These are phyloP conservation scores for Starmerella apis DNA, from an alignment of 805 yeast genomes.

Conservation along the genomic window DNA sequence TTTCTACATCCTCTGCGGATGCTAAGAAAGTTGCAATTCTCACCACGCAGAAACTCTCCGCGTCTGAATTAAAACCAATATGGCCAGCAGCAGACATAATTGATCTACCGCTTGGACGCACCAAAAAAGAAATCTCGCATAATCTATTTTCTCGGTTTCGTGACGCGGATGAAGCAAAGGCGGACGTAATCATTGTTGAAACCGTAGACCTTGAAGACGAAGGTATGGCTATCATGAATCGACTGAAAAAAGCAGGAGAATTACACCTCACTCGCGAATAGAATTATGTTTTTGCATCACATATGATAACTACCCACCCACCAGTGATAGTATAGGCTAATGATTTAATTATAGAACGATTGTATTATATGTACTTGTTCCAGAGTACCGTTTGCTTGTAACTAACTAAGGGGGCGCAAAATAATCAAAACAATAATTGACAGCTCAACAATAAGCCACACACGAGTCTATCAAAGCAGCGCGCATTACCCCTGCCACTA, in stretches of 20 bases:
- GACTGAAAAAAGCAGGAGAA: slow-evolving; percentile 72
- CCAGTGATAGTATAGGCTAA: too few species aligned
- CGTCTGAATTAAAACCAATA: slow-evolving; percentile 13
- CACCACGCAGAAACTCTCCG: slow-evolving; percentile 26
- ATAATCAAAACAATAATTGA: too few species aligned
- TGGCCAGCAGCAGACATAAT: slow-evolving; percentile 15
- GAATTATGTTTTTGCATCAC: neutral
- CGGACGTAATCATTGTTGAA: slow-evolving; percentile 70
- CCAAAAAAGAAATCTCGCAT: slow-evolving; percentile 56
- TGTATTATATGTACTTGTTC: too few species aligned
- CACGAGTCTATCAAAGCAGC: too few species aligned
- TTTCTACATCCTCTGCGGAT: neutral
- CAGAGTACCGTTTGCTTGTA: too few species aligned
- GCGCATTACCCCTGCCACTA: too few species aligned
- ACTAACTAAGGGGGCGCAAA: too few species aligned
- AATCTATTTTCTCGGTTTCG: slow-evolving; percentile 65
- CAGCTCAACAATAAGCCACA: too few species aligned
- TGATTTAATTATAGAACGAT: too few species aligned
- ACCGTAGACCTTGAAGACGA: slow-evolving; percentile 65
- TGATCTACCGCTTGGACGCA: slow-evolving; percentile 35
- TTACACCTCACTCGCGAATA: neutral
- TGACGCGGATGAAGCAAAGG: slow-evolving; percentile 59
- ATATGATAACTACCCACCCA: too few species aligned
- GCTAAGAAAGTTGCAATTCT: slow-evolving; percentile 41
- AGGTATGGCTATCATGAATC: slow-evolving; percentile 91